Evolutionary conservation across 2,329 filamentous ascomycete genomes (phyloP).

Genomic region (Coniosporium tulheliwenetii): DNA sequence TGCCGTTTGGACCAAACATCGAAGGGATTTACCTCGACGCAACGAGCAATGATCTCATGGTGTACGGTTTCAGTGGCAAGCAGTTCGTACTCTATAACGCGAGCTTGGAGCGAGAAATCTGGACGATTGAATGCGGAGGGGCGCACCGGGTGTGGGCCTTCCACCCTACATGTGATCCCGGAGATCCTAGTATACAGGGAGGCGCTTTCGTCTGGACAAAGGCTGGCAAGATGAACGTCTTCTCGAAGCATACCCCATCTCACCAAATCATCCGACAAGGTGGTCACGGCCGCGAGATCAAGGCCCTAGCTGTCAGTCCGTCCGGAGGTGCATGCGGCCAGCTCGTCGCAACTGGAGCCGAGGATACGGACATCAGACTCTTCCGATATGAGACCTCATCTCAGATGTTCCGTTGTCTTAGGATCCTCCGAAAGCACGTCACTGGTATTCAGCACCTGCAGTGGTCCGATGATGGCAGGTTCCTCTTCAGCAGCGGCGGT

Average conservation of each 20-base stretch:
- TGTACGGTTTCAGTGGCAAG: constrained; percentile 70
- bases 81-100: constrained; percentile 74
- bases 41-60: constrained; percentile 39
- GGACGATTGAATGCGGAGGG: constrained; percentile 67
- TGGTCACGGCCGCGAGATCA: constrained; percentile 78
- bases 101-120: constrained; percentile 50
- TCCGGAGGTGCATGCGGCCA: constrained; percentile 5
- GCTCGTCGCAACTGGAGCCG: constrained; percentile 51
- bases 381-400: constrained; percentile 32
- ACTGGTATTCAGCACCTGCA: constrained; percentile 69
- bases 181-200: constrained; percentile 9
- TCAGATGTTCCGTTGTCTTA: constrained; percentile 32
- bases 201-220: constrained; percentile 62
- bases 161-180: constrained; percentile 9
- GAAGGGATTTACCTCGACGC: constrained; percentile 52
- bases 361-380: constrained; percentile 62
- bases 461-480: constrained; percentile 52
- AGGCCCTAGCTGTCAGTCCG: constrained; percentile 37
- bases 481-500: constrained; percentile 74
- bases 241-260: constrained; percentile 21
- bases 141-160: constrained; percentile 65
- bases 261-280: constrained; percentile 32
- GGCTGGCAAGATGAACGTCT: constrained; percentile 37
- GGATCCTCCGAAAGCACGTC: constrained; percentile 60
- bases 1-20: constrained; percentile 61